Evolutionary conservation across 169 alveolate genomes (phyloP), one percentile per base, ranked within the genome.

Genomic region (Cardiosporidium cionae): DNA sequence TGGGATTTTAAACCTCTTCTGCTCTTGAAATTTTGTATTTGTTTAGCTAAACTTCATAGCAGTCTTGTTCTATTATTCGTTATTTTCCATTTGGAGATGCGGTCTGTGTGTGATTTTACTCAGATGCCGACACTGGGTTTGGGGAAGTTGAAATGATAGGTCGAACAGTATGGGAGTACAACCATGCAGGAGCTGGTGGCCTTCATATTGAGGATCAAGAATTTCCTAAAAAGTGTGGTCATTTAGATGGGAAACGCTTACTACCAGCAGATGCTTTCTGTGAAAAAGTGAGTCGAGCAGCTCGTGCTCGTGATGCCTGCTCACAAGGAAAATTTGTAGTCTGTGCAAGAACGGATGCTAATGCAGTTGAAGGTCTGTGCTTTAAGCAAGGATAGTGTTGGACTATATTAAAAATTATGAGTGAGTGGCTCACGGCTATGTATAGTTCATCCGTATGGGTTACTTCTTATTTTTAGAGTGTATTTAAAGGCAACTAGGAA

Each of bases 261-360:
- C 79, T 90, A 29, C 32, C 88, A 22, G 29, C 73, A n/a, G 86
- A 73, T n/a, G 92, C 77, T 7, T 84, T 92, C 86, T 86, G 70
- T 31, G 82, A 83, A 65, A 92, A 92, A 72, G 80, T 92, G 6
- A 68, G 72, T 77, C 86, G 86, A 22, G 94, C 94, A 0, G 89
- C 62, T 83, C 52, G 6, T 29, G 91, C 90, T 0, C 62, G 88
- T 62, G 67, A 81, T 31, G 63, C 79, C 32, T 86, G 88, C 76
- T 82, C 92, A 22, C 78, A 82, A 34, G 92, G 91, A 34, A 87
- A 86, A 34, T 92, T 92, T 66, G 74, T 92, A 3, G 76, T 92
- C 32, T 92, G 96, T 68, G 96, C 96, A 23, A 81, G 96, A 36
- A 92, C 96, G 27, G 96, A 92, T 81, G 94, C 96, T 25, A 79